Evolutionary conservation across 129 eudicot species (phyloP).

Genomic region (Lactuca saligna): DNA sequence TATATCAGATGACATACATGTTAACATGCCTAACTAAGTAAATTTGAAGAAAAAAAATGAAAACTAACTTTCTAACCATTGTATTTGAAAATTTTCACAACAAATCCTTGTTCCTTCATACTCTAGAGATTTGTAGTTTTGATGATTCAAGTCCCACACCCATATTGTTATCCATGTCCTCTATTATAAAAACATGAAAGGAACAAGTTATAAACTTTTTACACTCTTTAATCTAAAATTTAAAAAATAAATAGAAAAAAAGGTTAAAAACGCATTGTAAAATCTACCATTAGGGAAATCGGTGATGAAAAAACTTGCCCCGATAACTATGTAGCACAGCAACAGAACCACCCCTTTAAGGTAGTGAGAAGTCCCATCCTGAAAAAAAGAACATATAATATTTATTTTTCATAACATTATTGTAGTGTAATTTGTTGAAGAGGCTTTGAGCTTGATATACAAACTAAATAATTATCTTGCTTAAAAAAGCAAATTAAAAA

Average conservation of each 20-base stretch:
- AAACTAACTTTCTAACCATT: not conserved
- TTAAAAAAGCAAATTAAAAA: not conserved
- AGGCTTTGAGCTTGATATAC: not conserved
- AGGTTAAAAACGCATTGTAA: not conserved
- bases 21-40: not conserved
- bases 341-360: conserved; percentile 83
- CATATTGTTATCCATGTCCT: not conserved
- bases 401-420: not conserved
- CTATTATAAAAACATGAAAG: not conserved
- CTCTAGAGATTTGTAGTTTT: conserved; percentile 3
- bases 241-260: not conserved
- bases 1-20: not conserved
- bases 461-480: not conserved
- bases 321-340: conserved; percentile 74
- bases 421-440: not conserved
- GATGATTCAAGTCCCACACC: conserved; percentile 5
- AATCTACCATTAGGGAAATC: conserved; percentile 41
- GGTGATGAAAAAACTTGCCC: conserved; percentile 52
- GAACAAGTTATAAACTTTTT: not conserved
- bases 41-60: not conserved
- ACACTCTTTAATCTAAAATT: not conserved
- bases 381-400: not conserved
- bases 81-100: not conserved
- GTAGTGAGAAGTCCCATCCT: conserved; percentile 98
- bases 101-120: conserved; percentile 2